A percentile compares a stretch with the other conserved stretches of the same genome.
Conservation (phyloP, 345 rosid species). For the Camelina laxa region DNA sequence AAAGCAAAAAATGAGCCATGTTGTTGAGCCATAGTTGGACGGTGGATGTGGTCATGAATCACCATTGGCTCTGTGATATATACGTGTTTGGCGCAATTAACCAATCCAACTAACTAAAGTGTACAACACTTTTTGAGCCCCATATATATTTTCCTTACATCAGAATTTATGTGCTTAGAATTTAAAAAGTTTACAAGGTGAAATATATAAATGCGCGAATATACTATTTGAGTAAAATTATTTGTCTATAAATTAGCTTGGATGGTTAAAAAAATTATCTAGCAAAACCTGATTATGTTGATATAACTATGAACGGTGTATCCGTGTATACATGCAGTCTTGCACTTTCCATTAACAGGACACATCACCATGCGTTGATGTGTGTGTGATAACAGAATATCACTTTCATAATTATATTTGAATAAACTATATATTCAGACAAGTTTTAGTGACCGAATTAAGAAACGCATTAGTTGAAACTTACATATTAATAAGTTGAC, state of each 20-base stretch:
- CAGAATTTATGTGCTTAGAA: neutral
- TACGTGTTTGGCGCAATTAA: conserved; percentile 24
- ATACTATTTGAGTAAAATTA: neutral
- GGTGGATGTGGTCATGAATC: conserved; percentile 29
- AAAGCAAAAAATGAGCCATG: conserved; percentile 13
- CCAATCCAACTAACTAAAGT: conserved; percentile 29
- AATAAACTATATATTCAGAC: conserved; percentile 6
- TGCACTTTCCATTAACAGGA: neutral
- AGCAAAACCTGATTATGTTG: neutral
- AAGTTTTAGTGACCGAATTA: conserved; percentile 27
- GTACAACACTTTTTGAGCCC: conserved; percentile 8
- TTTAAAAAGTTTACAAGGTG: neutral
- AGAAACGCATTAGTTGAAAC: conserved; percentile 43
- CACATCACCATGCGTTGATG: conserved; percentile 33
- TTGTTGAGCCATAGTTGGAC: conserved; percentile 29
- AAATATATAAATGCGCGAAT: neutral
- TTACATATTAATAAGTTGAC: conserved; percentile 27
- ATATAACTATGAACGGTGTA: neutral
- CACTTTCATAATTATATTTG: conserved; percentile 30
- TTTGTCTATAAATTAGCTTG: neutral
- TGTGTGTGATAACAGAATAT: conserved; percentile 35
- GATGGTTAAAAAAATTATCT: neutral
- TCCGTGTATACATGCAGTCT: neutral
- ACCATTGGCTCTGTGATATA: conserved; percentile 23
- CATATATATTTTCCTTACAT: conserved; percentile 12